Evolutionary conservation across 371 early-diverging fungal species (phyloP).

Genomic region (Lichtheimia ornata): DNA sequence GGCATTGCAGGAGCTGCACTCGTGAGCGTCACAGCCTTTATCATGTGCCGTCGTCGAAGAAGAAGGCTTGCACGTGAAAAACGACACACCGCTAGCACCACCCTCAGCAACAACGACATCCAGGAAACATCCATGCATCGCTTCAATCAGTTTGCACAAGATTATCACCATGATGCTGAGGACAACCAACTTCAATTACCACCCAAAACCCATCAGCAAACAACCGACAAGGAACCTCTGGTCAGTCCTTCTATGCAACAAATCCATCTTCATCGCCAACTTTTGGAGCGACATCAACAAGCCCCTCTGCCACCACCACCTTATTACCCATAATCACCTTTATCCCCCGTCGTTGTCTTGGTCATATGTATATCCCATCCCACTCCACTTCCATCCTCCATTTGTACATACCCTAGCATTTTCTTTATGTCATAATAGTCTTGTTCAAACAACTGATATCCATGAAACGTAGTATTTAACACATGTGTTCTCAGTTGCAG

Average conservation of each 20-base stretch:
- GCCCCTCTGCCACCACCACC: slow-evolving; percentile 10
- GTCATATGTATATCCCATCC: neutral
- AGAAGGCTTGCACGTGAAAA: slow-evolving; percentile 3
- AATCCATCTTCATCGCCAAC: slow-evolving; percentile 14
- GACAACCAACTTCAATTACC: neutral
- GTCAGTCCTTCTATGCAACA: slow-evolving; percentile 19
- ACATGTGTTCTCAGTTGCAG: too few species aligned
- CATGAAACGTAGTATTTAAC: too few species aligned
- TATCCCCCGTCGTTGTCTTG: too few species aligned
- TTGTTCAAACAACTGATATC: too few species aligned
- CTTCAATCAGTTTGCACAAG: slow-evolving; percentile 15
- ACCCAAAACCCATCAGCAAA: neutral
- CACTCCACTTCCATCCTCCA: neutral
- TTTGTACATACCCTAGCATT: slow-evolving; percentile 6
- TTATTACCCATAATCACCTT: slow-evolving; percentile 7
- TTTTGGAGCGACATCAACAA: slow-evolving; percentile 8
- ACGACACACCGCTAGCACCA: neutral
- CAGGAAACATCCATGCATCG: slow-evolving; percentile 9
- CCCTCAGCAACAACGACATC: neutral
- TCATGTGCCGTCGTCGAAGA: slow-evolving; percentile 24
- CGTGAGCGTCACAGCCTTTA: slow-evolving; percentile 27
- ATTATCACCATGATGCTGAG: neutral
- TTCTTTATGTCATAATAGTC: neutral
- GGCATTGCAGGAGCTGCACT: slow-evolving; percentile 31
- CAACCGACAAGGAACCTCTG: neutral